Conservation (phyloP, 331 rosid genomes). For the Dryas integrifolia region DNA sequence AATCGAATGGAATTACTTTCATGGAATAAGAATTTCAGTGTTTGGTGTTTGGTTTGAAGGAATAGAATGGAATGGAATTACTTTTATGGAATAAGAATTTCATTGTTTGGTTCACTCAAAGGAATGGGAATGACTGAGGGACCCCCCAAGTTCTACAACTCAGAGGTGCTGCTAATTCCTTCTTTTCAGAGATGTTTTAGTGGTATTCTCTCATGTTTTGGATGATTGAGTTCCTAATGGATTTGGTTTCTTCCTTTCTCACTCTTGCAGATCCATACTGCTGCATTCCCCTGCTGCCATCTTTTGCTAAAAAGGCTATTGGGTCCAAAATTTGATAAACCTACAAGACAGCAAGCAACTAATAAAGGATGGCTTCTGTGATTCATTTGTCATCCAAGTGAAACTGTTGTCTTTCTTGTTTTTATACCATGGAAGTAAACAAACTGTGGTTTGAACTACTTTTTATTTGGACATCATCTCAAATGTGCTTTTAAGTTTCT, state of each 20-base stretch:
- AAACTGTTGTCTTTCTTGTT: no score
- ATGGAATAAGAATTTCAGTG: no score
- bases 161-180: slow-evolving; percentile 24
- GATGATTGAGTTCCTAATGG: background rate
- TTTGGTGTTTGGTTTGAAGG: no score
- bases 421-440: background rate
- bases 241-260: slow-evolving; percentile 8
- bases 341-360: background rate
- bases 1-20: no score
- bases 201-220: background rate
- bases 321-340: background rate
- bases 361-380: background rate
- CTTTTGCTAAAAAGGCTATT: slow-evolving; percentile 21
- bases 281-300: slow-evolving; percentile 39
- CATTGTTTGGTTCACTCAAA: no score
- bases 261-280: slow-evolving; percentile 34
- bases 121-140: slow-evolving; percentile 34
- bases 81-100: no score
- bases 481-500: background rate
- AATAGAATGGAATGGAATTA: no score
- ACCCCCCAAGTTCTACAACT: slow-evolving; percentile 40
- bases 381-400: no score
- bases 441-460: background rate
- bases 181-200: background rate
- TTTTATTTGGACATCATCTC: background rate